These are phyloP conservation scores for Lichtheimia ornata DNA, from an alignment of 371 early-diverging fungal species.

Conservation along the genomic window DNA sequence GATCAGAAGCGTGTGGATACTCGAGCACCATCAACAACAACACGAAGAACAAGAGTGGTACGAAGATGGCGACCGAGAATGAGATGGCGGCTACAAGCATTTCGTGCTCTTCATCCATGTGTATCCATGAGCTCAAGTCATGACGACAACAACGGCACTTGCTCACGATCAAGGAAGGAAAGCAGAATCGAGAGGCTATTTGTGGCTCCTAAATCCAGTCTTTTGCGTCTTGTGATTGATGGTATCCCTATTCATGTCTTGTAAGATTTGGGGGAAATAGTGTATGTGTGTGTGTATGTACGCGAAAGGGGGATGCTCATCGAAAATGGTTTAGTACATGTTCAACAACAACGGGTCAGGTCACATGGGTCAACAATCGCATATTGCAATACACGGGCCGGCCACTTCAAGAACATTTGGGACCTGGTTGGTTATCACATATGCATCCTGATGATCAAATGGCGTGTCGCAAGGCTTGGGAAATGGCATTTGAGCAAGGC, in stretches of 20 bases:
- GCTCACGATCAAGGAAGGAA: not conserved
- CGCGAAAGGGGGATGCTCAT: not conserved
- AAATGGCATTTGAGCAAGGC: constrained; percentile 54
- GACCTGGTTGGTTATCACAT: constrained; percentile 52
- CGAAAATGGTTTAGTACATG: constrained; percentile 43
- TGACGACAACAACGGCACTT: constrained; percentile 15
- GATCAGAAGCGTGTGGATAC: not conserved
- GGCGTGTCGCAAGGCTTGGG: constrained; percentile 53
- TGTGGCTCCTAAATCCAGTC: constrained; percentile 52
- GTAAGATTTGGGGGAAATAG: constrained; percentile 40
- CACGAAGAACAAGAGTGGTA: not conserved
- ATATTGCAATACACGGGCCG: constrained; percentile 57
- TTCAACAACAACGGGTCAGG: constrained; percentile 51
- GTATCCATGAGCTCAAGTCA: not conserved
- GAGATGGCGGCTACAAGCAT: not conserved
- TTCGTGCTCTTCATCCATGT: not conserved
- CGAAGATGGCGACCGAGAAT: not conserved
- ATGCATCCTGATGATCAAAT: constrained; percentile 63
- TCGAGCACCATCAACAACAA: not conserved
- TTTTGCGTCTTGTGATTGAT: constrained; percentile 62
- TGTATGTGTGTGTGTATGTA: not conserved
- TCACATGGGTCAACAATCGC: constrained; percentile 71
- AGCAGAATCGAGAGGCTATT: constrained; percentile 29
- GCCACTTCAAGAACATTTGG: constrained; percentile 51
- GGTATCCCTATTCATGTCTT: constrained; percentile 67